phyloP scores from a whole-genome alignment of 352 stramenopile genomes.

The Pilasporangium apinafurcum region DNA sequence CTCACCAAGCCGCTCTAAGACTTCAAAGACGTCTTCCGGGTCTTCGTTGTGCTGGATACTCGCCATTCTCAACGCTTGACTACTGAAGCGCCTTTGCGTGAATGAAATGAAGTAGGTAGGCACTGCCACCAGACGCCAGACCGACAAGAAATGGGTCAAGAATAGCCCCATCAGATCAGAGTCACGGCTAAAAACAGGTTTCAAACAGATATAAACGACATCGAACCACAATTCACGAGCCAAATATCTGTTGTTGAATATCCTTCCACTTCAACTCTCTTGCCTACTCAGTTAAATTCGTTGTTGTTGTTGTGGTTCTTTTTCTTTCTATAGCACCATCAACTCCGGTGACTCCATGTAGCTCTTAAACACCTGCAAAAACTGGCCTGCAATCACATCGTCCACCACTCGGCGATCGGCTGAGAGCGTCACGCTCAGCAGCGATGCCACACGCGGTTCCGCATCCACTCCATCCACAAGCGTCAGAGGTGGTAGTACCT shows the following conservation, averaged over 20 bases:
- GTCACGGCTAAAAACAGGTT: no score
- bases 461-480: slow-evolving; percentile 51
- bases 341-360: slow-evolving; percentile 97
- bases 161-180: no score
- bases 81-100: background rate
- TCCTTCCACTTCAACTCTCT: no score
- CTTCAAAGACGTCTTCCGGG: slow-evolving; percentile 67
- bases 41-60: slow-evolving; percentile 62
- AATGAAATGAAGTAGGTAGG: background rate
- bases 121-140: no score
- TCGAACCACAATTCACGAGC: no score
- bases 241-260: no score
- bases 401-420: slow-evolving; percentile 97
- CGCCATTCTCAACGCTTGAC: slow-evolving; percentile 22
- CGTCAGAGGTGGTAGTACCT: slow-evolving; percentile 64
- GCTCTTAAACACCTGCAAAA: slow-evolving; percentile 93
- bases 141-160: no score
- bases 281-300: background rate
- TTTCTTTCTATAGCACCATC: slow-evolving; percentile 47
- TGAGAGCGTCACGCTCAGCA: slow-evolving; percentile 96
- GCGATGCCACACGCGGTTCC: slow-evolving; percentile 84
- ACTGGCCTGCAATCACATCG: slow-evolving; percentile 94
- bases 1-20: slow-evolving; percentile 75
- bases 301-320: no score
- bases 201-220: no score